phyloP scores from a whole-genome alignment of 1,284 basidiomycete species.

The Ustilago bromivora region DNA sequence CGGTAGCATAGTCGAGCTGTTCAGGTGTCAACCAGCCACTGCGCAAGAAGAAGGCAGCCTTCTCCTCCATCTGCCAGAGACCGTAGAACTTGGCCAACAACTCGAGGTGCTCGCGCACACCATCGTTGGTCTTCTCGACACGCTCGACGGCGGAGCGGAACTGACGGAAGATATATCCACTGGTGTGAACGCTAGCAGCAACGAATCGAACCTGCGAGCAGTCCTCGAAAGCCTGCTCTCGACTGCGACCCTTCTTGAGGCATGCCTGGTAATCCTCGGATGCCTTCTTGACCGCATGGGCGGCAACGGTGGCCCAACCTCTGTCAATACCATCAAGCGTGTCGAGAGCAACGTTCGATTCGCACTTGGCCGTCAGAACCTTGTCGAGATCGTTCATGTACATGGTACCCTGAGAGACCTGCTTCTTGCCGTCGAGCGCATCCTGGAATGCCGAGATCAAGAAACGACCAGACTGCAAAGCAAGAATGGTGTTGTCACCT shows the following conservation, averaged over 20 bases:
- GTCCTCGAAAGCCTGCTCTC: constrained; percentile 74
- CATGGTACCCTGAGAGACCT: constrained; percentile 69
- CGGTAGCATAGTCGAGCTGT: constrained; percentile 72
- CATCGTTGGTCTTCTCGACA: constrained; percentile 55
- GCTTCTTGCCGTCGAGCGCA: constrained; percentile 72
- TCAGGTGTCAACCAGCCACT: constrained; percentile 71
- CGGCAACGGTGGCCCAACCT: constrained; percentile 73
- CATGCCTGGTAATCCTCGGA: constrained; percentile 71
- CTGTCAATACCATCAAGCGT: constrained; percentile 72
- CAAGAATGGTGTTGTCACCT: constrained; percentile 73
- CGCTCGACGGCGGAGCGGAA: constrained; percentile 66
- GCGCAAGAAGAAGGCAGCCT: constrained; percentile 73
- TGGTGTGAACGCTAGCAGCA: constrained; percentile 72
- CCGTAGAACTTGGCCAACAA: constrained; percentile 67
- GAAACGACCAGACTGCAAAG: constrained; percentile 73
- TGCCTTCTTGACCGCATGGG: constrained; percentile 74
- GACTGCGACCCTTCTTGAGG: constrained; percentile 71
- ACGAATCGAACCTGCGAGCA: constrained; percentile 74
- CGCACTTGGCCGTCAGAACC: constrained; percentile 71
- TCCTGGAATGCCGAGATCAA: constrained; percentile 73
- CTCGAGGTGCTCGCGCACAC: constrained; percentile 62
- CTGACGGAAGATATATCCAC: constrained; percentile 69
- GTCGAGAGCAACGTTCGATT: constrained; percentile 69
- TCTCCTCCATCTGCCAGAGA: constrained; percentile 75
- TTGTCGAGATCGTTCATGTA: constrained; percentile 72